Base-by-base conservation (phyloP, 148 eudicot genomes). In the Rhododendron ovatum region DNA sequence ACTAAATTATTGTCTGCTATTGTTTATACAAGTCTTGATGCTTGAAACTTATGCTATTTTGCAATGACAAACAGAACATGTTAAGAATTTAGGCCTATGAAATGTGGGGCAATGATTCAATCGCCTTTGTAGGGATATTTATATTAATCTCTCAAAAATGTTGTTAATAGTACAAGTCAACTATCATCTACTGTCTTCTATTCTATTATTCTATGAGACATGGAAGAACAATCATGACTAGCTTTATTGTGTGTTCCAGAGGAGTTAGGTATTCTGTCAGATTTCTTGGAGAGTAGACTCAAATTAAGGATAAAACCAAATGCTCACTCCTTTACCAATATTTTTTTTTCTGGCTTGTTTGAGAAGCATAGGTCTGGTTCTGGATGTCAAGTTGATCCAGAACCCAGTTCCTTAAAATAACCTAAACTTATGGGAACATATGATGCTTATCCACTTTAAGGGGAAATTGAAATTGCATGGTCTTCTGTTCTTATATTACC, bases 1-100 rank as follows among this genome's bases (percentile, higher is more conserved):
- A 77, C 50, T 35, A 20, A 41, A 1, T 83, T 24, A 63, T 48
- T 83, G 20, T 47, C 4, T 18, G 26, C 28, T 57, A n/a, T 28
- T 37, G 26, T 79, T 35, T 84, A 65, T 73, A 2, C 9, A 9
- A 22, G 10, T 81, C 35, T 74, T 59, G 85, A 88, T 84, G 41
- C 39, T 26, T 59, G 69, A 26, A 57, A 55, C 15, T 30, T 55
- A 10, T 35, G 55, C 22, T 47, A 18, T 30, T 28, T 28, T 28
- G 28, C 26, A 17, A 45, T 69, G 41, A 30, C 39, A 7, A 69
- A 57, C 45, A 28, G 18, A 53, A n/a, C n/a, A n/a, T 1, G 14
- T 43, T 45, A 22, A 47, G 20, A 67, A 71, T 8, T 30, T 45
- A 30, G n/a, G 37, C 59, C 78, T 47, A 71, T 11, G 85, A 33